Evolutionary conservation across 768 basidiomycete species (phyloP).

Genomic region (Boletus speciosus): DNA sequence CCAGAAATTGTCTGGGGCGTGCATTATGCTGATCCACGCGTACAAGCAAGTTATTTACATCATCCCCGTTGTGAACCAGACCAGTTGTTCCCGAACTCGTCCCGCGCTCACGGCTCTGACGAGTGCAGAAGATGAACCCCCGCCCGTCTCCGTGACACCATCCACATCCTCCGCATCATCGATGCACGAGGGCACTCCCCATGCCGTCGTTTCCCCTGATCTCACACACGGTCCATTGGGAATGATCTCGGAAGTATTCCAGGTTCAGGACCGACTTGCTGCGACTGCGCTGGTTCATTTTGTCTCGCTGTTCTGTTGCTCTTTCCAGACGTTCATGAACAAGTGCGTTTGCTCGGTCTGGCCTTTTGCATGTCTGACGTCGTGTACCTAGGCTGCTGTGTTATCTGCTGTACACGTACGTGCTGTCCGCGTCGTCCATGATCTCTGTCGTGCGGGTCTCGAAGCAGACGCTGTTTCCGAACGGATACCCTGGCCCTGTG

Average conservation of each 20-base stretch:
- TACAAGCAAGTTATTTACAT: constrained; percentile 64
- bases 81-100: constrained; percentile 5
- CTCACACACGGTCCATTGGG: constrained; percentile 42
- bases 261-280: constrained; percentile 46
- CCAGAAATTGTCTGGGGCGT: constrained; percentile 65
- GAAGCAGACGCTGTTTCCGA: constrained; percentile 80
- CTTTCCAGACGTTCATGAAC: constrained; percentile 55
- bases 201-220: constrained; percentile 15
- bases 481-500: constrained; percentile 77
- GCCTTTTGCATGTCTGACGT: constrained; percentile 6
- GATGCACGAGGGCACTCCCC: constrained; percentile 6
- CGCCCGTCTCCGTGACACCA: constrained; percentile 5
- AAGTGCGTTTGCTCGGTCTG: constrained; percentile 36
- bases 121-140: not conserved
- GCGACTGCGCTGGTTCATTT: constrained; percentile 44
- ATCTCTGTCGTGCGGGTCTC: constrained; percentile 50
- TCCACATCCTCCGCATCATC: constrained; percentile 28
- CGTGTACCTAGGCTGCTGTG: constrained; percentile 56
- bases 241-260: constrained; percentile 50
- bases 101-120: not conserved
- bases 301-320: constrained; percentile 43
- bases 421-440: constrained; percentile 52
- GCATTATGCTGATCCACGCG: constrained; percentile 62
- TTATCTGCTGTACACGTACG: constrained; percentile 54
- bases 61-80: constrained; percentile 62